Evolutionary conservation across 2,329 filamentous ascomycete species (phyloP), one percentile per base, ranked within the genome.

Genomic region (Thyridium curvatum): DNA sequence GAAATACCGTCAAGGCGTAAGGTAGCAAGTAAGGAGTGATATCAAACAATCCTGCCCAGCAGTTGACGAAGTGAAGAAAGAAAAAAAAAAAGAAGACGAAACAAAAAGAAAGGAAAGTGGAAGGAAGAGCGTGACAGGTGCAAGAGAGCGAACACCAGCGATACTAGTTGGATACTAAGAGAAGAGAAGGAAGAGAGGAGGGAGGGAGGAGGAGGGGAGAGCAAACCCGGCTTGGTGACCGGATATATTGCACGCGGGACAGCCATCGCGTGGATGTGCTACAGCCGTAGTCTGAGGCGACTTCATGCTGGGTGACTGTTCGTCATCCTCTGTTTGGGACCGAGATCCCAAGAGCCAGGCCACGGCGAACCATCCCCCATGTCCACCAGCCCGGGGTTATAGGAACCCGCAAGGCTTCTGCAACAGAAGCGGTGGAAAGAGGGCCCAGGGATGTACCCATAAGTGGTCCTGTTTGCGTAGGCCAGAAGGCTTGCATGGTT

Each of bases 31-130:
- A 42, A 34, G 15, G 33, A 30, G 21, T 21, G 35, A 45, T 38
- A 38, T 33, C 15, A 45, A 39, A 40, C 41, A 31, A 33, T 10
- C 26, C 44, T 43, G 44, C 34, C 37, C 44, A 38, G 44, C 44
- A 46, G 44, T 35, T 17, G 26, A 26, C 15, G n/a, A 30, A 36
- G 35, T 40, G 41, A 39, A 34, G 43, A 39, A 41, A 41, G 35
- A 37, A 34, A 16, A 35, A 36, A 34, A 37, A 39, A 32, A 21
- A 30, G n/a, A 43, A 40, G 41, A 37, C 14, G 37, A 44, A 33
- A 34, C 30, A 41, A 33, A 32, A 43, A 38, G 28, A 38, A 18
- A 29, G 8, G 14, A 37, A 41, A 43, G 35, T 34, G 41, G 34
- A 39, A 30, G 29, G 32, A 26, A 32, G 36, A 28, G 15, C 10